phyloP scores from a whole-genome alignment of 257 asterid genomes.

The Agastache rugosa region DNA sequence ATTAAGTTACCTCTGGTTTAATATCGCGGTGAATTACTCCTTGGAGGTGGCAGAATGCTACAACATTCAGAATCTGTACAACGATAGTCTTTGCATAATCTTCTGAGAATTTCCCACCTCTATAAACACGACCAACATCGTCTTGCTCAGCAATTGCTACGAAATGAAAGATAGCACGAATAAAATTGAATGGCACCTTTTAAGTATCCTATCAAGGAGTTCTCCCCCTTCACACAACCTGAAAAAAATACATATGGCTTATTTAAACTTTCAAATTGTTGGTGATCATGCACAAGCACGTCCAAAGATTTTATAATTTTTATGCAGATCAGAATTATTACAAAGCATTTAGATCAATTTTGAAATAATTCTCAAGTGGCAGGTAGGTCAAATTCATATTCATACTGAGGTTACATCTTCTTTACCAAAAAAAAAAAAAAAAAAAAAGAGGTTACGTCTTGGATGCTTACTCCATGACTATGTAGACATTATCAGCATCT shows the following conservation, averaged over 20 bases:
- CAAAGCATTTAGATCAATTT: not conserved
- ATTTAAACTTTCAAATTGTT: slow-evolving; percentile 3
- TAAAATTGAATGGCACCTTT: slow-evolving; percentile 51
- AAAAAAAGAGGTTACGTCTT: not conserved
- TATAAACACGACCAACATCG: slow-evolving; percentile 28
- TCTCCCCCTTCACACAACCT: slow-evolving; percentile 86
- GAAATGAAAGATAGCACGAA: not conserved
- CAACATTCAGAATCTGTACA: slow-evolving; percentile 67
- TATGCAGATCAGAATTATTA: not conserved
- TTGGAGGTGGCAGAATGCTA: slow-evolving; percentile 49
- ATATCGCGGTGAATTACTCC: slow-evolving; percentile 85
- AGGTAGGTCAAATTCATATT: too few relatives aligned
- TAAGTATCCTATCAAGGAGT: slow-evolving; percentile 69
- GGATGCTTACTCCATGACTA: slow-evolving; percentile 76
- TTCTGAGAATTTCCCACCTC: slow-evolving; percentile 70
- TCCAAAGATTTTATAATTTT: not conserved
- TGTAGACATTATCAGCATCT: slow-evolving; percentile 66
- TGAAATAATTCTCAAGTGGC: not conserved
- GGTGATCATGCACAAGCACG: not conserved
- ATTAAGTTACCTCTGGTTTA: slow-evolving; percentile 67
- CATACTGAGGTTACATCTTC: not conserved
- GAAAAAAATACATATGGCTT: slow-evolving; percentile 19
- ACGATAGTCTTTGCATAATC: slow-evolving; percentile 62
- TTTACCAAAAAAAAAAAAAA: too few relatives aligned
- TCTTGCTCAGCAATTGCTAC: not conserved